Evolutionary conservation across 768 basidiomycete genomes (phyloP), one percentile per base, ranked within the genome.

Genomic region (Infundibulicybe gibba): DNA sequence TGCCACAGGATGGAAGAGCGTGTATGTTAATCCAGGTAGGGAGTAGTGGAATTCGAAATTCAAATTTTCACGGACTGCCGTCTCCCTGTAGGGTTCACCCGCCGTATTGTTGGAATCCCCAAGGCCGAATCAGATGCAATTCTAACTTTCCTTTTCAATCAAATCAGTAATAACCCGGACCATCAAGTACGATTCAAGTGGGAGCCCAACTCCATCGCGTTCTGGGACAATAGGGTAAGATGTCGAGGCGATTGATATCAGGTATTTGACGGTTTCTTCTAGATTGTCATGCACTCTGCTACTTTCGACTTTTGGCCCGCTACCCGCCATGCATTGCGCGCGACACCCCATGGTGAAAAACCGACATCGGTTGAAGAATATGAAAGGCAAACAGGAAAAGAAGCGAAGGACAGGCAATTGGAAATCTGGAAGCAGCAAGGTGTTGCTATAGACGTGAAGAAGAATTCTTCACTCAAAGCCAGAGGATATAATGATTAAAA

Each of bases 191-290:
- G 85, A 49, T 87, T 87, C 75, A 77, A 73, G 51, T 91, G 90
- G 90, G 76, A 85, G 59, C 68, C 72, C 32, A 81, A 89, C 59
- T 84, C 85, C 35, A 68, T 91, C 44, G 89, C 87, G n/a, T 72
- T 91, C 61, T 92, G 90, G 90, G 88, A 92, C 57, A 91, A 91
- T 63, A 74, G 89, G 62, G 86, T 87, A 52, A 33, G 76, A 60
- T 12, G 34, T 44, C n/a, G 45, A 40, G 10, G 17, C 17, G 17
- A 6, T 6, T 14, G 32, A 35, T 40, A 31, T 15, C 14, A 10
- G 30, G 6, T 3, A 32, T 48, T 5, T 39, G 15, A 25, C 35
- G 39, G 32, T 32, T 34, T 16, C 42, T n/a, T 43, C n/a, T 50
- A 86, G 85, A 59, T 88, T 49, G 82, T 83, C 34, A 87, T 76